These are phyloP conservation scores for Juncus effusus DNA, from an alignment of 176 grass and related monocot genomes.

Conservation along the genomic window DNA sequence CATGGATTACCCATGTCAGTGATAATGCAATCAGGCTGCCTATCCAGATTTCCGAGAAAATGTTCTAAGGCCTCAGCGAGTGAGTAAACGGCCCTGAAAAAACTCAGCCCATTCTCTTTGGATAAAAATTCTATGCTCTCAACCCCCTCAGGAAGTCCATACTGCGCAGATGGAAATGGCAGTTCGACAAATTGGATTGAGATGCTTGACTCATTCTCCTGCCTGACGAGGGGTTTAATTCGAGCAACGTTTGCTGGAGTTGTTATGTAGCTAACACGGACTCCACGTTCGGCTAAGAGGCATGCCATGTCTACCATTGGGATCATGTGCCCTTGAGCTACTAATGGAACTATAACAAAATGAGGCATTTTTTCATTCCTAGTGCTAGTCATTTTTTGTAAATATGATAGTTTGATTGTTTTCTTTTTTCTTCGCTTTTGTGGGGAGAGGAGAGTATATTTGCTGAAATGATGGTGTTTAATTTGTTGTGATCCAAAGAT, in stretches of 20 bases:
- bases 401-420: too few species aligned
- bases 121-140: slow-evolving; percentile 45
- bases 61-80: slow-evolving; percentile 34
- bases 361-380: slow-evolving; percentile 17
- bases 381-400: slow-evolving; percentile 3
- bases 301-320: slow-evolving; percentile 45
- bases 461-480: too few species aligned
- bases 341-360: slow-evolving; percentile 42
- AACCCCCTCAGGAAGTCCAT: slow-evolving; percentile 37
- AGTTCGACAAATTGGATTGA: slow-evolving; percentile 19
- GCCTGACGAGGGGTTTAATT: slow-evolving; percentile 31
- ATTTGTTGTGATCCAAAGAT: too few species aligned
- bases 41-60: slow-evolving; percentile 6
- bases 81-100: slow-evolving; percentile 30
- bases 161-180: slow-evolving; percentile 31
- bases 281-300: slow-evolving; percentile 23
- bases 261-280: slow-evolving; percentile 43
- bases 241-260: slow-evolving; percentile 33
- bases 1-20: slow-evolving; percentile 45
- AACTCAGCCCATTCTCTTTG: not conserved
- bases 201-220: slow-evolving; percentile 1
- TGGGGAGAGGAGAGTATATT: too few species aligned
- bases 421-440: too few species aligned
- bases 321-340: slow-evolving; percentile 52
- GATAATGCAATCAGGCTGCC: slow-evolving; percentile 37